Evolutionary conservation across 129 eudicot species (phyloP).

Genomic region (Artemisia argyi): DNA sequence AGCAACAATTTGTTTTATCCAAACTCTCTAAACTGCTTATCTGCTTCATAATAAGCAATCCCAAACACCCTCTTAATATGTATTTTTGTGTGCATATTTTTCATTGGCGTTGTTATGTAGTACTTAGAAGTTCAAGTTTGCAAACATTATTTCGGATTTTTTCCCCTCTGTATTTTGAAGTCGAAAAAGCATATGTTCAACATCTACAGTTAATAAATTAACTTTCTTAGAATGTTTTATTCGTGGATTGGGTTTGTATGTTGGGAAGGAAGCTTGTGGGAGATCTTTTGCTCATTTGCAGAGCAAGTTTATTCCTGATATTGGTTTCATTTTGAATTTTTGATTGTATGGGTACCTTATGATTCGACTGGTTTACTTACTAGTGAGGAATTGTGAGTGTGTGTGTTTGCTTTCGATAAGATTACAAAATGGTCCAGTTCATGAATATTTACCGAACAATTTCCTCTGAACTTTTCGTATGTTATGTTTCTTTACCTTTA

Average conservation of each 20-base stretch:
- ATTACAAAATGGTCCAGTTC: background rate
- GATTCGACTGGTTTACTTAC: background rate
- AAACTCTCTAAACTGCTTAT: too few species aligned
- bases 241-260: background rate
- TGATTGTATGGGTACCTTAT: background rate
- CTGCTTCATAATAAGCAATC: too few species aligned
- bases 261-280: background rate
- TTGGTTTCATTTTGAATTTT: background rate
- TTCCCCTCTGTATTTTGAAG: background rate
- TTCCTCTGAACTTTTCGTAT: background rate
- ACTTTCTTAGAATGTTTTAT: background rate
- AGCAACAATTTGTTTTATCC: too few species aligned
- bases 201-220: background rate
- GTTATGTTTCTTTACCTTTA: conserved; percentile 1
- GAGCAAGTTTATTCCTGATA: background rate
- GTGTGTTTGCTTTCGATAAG: background rate
- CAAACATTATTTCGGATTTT: too few species aligned
- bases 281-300: background rate
- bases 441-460: conserved; percentile 1
- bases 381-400: background rate
- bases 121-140: too few species aligned
- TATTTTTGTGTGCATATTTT: background rate
- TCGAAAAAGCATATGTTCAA: background rate
- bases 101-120: background rate
- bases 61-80: background rate